phyloP scores from a whole-genome alignment of 805 yeast genomes.

The Schwanniomyces occidentalis region DNA sequence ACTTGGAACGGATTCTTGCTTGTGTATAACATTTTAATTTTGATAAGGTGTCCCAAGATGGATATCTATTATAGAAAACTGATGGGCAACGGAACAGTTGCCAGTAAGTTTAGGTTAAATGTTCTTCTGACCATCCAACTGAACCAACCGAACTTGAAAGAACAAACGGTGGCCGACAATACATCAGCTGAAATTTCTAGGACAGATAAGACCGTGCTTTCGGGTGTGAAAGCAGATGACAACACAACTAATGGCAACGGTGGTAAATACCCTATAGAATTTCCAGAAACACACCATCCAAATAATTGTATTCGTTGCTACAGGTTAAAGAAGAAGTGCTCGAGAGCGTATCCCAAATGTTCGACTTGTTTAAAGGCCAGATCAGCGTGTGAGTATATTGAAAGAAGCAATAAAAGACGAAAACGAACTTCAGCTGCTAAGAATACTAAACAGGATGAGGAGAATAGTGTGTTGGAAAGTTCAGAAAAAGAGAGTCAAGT shows the following conservation, averaged over 20 bases:
- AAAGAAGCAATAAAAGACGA: slow-evolving; percentile 28
- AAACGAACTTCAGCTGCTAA: slow-evolving; percentile 10
- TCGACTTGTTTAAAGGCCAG: slow-evolving; percentile 36
- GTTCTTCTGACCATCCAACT: slow-evolving; percentile 19
- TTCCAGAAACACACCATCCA: slow-evolving; percentile 29
- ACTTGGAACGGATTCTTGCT: too few relatives aligned
- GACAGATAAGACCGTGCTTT: too few relatives aligned
- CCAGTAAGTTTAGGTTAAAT: slow-evolving; percentile 33
- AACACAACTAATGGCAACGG: not conserved
- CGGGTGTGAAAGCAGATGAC: too few relatives aligned
- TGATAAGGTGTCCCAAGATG: slow-evolving; percentile 18
- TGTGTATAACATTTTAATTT: too few relatives aligned
- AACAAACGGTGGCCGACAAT: not conserved
- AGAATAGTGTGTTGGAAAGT: slow-evolving; percentile 1
- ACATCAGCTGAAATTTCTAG: not conserved
- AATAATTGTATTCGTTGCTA: slow-evolving; percentile 42
- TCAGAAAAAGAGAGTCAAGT: slow-evolving; percentile 3
- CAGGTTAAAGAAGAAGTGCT: slow-evolving; percentile 43
- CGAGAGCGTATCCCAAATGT: slow-evolving; percentile 39
- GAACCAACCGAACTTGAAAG: slow-evolving; percentile 8
- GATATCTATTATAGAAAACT: slow-evolving; percentile 37
- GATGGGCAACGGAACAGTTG: slow-evolving; percentile 40
- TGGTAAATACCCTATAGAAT: slow-evolving; percentile 6
- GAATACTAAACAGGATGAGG: slow-evolving; percentile 3
- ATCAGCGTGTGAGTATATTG: slow-evolving; percentile 37